A percentile compares a stretch with the other conserved stretches of the same genome.
phyloP scores from a whole-genome alignment of 805 yeast species.

The Myxozyma melibiosi region DNA sequence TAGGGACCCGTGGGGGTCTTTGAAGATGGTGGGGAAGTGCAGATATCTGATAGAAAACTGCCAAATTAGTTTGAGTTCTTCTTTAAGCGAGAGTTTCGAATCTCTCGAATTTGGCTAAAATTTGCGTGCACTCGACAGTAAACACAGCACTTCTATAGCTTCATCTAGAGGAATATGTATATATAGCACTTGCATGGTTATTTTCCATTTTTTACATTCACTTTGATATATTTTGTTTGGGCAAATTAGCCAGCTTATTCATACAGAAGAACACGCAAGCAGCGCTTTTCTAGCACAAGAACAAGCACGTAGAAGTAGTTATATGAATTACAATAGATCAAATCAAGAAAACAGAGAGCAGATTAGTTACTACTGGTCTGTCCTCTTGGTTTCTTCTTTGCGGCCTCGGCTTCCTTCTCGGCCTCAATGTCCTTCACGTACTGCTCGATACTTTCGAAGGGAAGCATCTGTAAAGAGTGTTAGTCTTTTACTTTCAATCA shows the following conservation, averaged over 20 bases:
- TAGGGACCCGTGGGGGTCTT: too few species aligned
- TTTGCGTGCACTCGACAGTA: not conserved
- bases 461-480: constrained; percentile 45
- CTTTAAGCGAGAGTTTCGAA: constrained; percentile 9
- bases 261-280: too few species aligned
- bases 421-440: constrained; percentile 82
- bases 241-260: too few species aligned
- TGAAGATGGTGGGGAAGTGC: not conserved
- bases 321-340: not conserved
- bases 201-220: too few species aligned
- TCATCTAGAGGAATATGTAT: too few species aligned
- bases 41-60: not conserved
- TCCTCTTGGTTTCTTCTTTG: constrained; percentile 55
- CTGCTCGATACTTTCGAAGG: constrained; percentile 70
- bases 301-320: not conserved
- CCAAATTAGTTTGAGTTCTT: not conserved
- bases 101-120: not conserved
- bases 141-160: not conserved
- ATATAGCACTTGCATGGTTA: too few species aligned
- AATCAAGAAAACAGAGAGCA: too few species aligned
- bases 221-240: too few species aligned
- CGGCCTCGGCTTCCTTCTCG: constrained; percentile 83
- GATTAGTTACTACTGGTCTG: constrained; percentile 12
- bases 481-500: not conserved
- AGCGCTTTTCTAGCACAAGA: not conserved